Base-by-base conservation (phyloP, 176 grass and related monocot species). In the Hordeum marinum region DNA sequence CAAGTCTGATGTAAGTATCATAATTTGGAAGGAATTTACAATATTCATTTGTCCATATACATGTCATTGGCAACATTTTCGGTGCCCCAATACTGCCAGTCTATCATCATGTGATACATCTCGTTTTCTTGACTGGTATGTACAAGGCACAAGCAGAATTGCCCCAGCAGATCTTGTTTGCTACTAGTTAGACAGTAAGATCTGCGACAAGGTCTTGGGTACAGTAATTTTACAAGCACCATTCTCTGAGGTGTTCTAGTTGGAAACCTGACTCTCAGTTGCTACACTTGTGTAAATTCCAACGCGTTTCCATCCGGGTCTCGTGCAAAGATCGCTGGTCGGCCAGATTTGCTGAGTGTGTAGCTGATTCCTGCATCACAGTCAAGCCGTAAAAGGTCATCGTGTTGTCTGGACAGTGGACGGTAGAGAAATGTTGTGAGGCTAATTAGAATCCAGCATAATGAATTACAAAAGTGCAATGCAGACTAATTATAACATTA, bases 261-360 rank as follows among this genome's bases (percentile, higher is more conserved):
- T 24, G 70, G 18, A 76, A 84, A 63, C n/a, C 14, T 42, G 8
- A 14, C 32, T 31, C 52, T 72, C 14, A 23, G 36, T 85, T 69
- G 75, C 64, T 92, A 94, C 21, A 99, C 91, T 87, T 96, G 93
- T 61, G 96, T 99, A 85, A 99, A 99, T 84, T 96, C 96, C 86
- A 99, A 78, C 1, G 93, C 90, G 0, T 94, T 99, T 52, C 86
- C 91, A 67, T 99, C 96, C 6, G 93, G 93, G 71, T 96, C 96
- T 82, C 96, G 76, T 43, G 93, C 84, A 90, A 98, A 95, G 67
- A 95, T 98, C 7, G 96, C 96, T 54, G 91, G 91, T 37, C 93
- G 83, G 60, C 93, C 96, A 8, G 96, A 98, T 68, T 89, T 87
- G 84, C 93, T 99, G n/a, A 98, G 94, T 1, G 96, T 99, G 82